Percentiles rank a stretch among this genome's conserved stretches.
These are phyloP conservation scores for Talaromyces sp. DNA, from an alignment of 2,329 filamentous ascomycete genomes.

Conservation along the genomic window DNA sequence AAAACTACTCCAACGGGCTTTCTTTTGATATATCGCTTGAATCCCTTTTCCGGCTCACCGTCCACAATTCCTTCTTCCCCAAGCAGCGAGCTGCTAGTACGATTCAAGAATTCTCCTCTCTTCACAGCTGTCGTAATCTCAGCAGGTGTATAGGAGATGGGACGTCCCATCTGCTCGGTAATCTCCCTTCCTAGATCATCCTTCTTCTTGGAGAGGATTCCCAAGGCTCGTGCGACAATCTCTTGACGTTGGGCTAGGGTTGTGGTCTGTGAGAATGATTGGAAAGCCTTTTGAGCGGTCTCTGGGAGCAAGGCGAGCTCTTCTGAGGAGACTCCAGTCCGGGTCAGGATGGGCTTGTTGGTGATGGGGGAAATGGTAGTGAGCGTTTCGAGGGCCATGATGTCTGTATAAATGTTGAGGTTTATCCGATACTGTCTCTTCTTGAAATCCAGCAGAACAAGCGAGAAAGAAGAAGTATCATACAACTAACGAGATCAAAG, in stretches of 20 bases:
- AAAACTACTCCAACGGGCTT: constrained; percentile 81
- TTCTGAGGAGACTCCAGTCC: constrained; percentile 64
- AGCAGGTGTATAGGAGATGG: constrained; percentile 77
- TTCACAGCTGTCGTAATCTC: constrained; percentile 82
- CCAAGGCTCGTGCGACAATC: constrained; percentile 75
- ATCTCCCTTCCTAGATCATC: constrained; percentile 79
- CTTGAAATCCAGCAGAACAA: not conserved
- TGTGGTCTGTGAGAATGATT: constrained; percentile 72
- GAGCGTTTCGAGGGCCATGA: constrained; percentile 53
- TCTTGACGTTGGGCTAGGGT: constrained; percentile 68
- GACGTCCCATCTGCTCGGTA: constrained; percentile 91
- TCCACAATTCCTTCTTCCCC: constrained; percentile 60
- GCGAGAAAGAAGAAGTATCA: too few relatives aligned
- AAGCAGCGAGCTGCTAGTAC: constrained; percentile 72
- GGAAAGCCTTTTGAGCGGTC: constrained; percentile 68
- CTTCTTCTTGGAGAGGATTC: constrained; percentile 63
- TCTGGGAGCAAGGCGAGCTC: constrained; percentile 69
- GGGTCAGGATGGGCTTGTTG: constrained; percentile 74
- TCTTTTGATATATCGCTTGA: constrained; percentile 85
- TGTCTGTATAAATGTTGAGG: not conserved
- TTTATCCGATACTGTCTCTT: not conserved
- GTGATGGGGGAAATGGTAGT: constrained; percentile 86
- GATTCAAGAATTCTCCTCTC: constrained; percentile 78
- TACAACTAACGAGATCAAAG: not conserved
- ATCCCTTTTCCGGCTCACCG: constrained; percentile 79